A percentile compares a stretch with the other conserved stretches of the same genome.
These are phyloP conservation scores for Crassisporium funariophilum DNA, from an alignment of 768 basidiomycete genomes.

Conservation along the genomic window DNA sequence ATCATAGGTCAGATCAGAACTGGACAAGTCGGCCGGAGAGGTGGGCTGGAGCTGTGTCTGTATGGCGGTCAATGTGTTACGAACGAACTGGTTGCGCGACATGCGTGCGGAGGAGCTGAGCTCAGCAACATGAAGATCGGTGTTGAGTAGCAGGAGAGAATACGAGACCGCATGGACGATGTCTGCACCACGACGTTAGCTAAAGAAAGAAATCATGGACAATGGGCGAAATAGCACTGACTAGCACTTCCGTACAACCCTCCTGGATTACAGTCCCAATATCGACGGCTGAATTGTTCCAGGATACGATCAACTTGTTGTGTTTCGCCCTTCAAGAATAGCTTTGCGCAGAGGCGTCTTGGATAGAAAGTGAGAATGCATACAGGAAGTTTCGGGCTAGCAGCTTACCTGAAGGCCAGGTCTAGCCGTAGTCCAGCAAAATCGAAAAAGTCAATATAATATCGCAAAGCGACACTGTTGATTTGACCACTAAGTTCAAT, in stretches of 20 bases:
- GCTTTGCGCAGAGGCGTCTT: constrained; percentile 86
- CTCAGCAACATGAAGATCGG: constrained; percentile 96
- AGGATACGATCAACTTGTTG: constrained; percentile 98
- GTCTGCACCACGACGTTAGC: constrained; percentile 45
- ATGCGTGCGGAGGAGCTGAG: constrained; percentile 82
- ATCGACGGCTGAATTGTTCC: constrained; percentile 86
- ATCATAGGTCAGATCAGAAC: constrained; percentile 65
- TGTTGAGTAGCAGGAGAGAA: constrained; percentile 92
- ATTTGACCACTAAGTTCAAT: constrained; percentile 58
- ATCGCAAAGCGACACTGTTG: constrained; percentile 71
- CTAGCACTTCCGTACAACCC: constrained; percentile 84
- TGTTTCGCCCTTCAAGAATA: constrained; percentile 94
- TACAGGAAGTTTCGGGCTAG: too few relatives aligned
- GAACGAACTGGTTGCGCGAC: constrained; percentile 90
- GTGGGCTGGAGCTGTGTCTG: constrained; percentile 72
- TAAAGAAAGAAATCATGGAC: constrained; percentile 1
- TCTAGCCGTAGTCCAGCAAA: constrained; percentile 83
- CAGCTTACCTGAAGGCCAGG: constrained; percentile 80
- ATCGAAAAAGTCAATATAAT: constrained; percentile 90
- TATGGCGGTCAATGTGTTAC: constrained; percentile 87
- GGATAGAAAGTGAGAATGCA: constrained; percentile 7
- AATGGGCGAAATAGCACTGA: constrained; percentile 38
- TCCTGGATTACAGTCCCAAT: constrained; percentile 88
- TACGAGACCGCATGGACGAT: constrained; percentile 96
- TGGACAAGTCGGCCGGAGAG: constrained; percentile 49